phyloP scores from a whole-genome alignment of 2,329 filamentous ascomycete genomes.

The Tricladium varicosporioides region DNA sequence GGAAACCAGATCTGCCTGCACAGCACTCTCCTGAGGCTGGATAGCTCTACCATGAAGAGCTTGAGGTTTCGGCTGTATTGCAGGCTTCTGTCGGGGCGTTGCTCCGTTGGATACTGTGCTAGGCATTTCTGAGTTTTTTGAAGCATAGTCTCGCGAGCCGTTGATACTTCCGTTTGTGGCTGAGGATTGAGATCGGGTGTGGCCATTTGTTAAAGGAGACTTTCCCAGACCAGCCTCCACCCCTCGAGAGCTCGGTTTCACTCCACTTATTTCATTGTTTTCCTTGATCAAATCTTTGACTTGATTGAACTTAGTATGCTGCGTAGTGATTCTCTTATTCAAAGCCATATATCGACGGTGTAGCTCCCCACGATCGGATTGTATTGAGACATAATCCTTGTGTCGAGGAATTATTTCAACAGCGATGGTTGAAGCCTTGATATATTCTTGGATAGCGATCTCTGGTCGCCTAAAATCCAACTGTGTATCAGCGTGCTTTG shows the following conservation, averaged over 20 bases:
- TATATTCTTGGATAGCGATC: slow-evolving; percentile 77
- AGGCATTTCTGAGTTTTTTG: not conserved
- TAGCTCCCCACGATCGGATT: slow-evolving; percentile 50
- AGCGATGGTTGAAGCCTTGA: slow-evolving; percentile 77
- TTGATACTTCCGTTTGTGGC: slow-evolving; percentile 2
- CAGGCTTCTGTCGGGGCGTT: slow-evolving; percentile 34
- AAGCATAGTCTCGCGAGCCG: not conserved
- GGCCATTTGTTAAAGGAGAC: slow-evolving; percentile 10
- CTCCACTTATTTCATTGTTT: slow-evolving; percentile 62
- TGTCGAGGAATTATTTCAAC: slow-evolving; percentile 75
- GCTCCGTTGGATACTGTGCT: slow-evolving; percentile 35
- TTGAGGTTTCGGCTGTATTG: slow-evolving; percentile 65
- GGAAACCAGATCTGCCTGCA: slow-evolving; percentile 49
- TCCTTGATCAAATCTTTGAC: slow-evolving; percentile 60
- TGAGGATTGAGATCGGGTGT: slow-evolving; percentile 16
- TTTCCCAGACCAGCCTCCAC: slow-evolving; percentile 4
- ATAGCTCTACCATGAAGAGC: slow-evolving; percentile 62
- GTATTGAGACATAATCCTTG: slow-evolving; percentile 67
- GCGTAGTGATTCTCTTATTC: slow-evolving; percentile 47
- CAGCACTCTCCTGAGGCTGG: slow-evolving; percentile 35
- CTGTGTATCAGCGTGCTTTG: slow-evolving; percentile 59
- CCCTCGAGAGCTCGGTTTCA: slow-evolving; percentile 30
- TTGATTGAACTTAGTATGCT: slow-evolving; percentile 50
- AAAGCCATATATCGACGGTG: slow-evolving; percentile 49
- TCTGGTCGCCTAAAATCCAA: slow-evolving; percentile 67